phyloP scores from a whole-genome alignment of 2,329 filamentous ascomycete genomes.

The Colletotrichum sp. region DNA sequence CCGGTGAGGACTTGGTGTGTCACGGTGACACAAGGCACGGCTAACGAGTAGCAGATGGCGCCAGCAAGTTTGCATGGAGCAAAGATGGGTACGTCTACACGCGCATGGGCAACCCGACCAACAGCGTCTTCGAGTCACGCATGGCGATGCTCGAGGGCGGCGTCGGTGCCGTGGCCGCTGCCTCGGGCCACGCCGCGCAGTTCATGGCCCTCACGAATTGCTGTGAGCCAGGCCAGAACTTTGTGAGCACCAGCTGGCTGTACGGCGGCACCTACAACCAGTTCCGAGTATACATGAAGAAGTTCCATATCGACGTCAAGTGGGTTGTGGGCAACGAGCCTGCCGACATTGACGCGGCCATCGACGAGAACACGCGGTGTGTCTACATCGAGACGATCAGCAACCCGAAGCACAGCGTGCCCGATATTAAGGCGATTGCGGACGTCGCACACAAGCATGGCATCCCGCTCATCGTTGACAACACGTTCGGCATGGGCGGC shows the following conservation, averaged over 20 bases:
- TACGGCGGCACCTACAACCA: slow-evolving; percentile 98
- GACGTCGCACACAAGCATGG: slow-evolving; percentile 57
- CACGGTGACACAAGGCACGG: background rate
- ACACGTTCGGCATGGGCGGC: slow-evolving; percentile 75
- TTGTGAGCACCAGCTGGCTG: slow-evolving; percentile 88
- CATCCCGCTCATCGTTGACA: slow-evolving; percentile 57
- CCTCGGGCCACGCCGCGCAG: slow-evolving; percentile 89
- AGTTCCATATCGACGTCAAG: slow-evolving; percentile 85
- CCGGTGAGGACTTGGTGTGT: background rate
- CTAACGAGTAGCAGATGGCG: slow-evolving; percentile 31
- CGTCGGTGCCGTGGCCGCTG: slow-evolving; percentile 80
- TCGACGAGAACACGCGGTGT: slow-evolving; percentile 92
- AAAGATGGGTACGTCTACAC: slow-evolving; percentile 85
- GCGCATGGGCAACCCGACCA: slow-evolving; percentile 93
- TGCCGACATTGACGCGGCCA: slow-evolving; percentile 78
- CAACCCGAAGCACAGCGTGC: slow-evolving; percentile 88
- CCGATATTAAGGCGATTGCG: slow-evolving; percentile 70
- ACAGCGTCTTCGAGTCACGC: slow-evolving; percentile 94
- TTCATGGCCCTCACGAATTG: slow-evolving; percentile 88
- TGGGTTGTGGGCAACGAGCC: slow-evolving; percentile 83
- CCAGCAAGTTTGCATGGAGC: slow-evolving; percentile 36
- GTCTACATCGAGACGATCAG: slow-evolving; percentile 92
- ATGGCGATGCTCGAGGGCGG: slow-evolving; percentile 93
- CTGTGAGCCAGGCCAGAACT: slow-evolving; percentile 87
- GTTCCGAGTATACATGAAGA: slow-evolving; percentile 86